Evolutionary conservation across 176 grass and related monocot genomes (phyloP).

Genomic region (Avena sativa): DNA sequence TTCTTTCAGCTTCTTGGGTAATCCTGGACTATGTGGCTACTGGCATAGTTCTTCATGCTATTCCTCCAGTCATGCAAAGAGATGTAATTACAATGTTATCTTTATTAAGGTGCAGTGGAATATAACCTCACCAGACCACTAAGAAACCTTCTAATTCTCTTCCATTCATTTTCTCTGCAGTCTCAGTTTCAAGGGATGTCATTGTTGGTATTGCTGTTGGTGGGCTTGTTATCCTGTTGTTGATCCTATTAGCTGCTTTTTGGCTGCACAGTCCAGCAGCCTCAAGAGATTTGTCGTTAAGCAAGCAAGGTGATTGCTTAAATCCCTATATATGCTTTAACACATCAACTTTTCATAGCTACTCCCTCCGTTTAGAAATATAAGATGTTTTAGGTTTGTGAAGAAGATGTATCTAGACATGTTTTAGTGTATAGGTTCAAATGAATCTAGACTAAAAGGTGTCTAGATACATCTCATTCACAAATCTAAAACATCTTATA

Average conservation of each 20-base stretch:
- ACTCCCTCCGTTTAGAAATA: no score
- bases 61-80: conserved; percentile 41
- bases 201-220: conserved; percentile 71
- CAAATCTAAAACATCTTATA: no score
- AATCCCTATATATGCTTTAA: conserved; percentile 10
- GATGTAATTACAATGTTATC: conserved; percentile 55
- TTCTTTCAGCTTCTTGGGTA: conserved; percentile 77
- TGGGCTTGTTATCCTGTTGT: conserved; percentile 69
- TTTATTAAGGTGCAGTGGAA: conserved; percentile 27
- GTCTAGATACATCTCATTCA: no score
- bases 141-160: conserved; percentile 1
- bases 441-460: no score
- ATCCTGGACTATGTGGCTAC: conserved; percentile 86
- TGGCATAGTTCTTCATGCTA: conserved; percentile 69
- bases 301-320: conserved; percentile 71
- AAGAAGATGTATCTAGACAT: no score
- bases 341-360: conserved; percentile 5
- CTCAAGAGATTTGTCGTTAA: conserved; percentile 62
- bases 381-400: no score
- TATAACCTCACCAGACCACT: conserved; percentile 25
- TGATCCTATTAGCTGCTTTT: conserved; percentile 67
- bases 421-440: no score
- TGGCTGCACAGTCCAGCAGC: conserved; percentile 58
- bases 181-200: conserved; percentile 63
- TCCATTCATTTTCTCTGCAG: conserved; percentile 37